Conservation (phyloP, 805 yeast species). For the Pichia cephalocereana region DNA sequence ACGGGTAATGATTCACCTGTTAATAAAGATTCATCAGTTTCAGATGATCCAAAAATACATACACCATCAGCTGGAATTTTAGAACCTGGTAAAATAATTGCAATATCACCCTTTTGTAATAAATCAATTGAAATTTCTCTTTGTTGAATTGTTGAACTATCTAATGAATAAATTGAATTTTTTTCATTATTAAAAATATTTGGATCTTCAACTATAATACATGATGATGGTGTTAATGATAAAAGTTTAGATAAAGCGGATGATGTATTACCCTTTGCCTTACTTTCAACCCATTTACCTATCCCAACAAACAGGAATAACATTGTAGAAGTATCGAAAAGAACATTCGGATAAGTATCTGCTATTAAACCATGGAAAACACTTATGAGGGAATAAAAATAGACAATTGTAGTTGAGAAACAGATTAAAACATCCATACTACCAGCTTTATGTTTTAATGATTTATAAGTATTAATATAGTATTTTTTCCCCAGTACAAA, state of each 20-base stretch:
- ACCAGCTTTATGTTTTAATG: constrained; percentile 60
- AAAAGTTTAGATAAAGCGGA: constrained; percentile 75
- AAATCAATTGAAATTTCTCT: constrained; percentile 61
- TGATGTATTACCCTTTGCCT: constrained; percentile 90
- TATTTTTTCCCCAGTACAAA: constrained; percentile 61
- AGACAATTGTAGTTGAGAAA: constrained; percentile 74
- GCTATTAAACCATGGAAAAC: constrained; percentile 38
- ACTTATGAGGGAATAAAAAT: constrained; percentile 59
- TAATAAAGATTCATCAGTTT: constrained; percentile 78
- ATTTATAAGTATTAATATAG: constrained; percentile 52
- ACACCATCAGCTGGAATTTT: constrained; percentile 89
- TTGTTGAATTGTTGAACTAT: constrained; percentile 25
- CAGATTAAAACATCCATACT: constrained; percentile 92
- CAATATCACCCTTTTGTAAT: constrained; percentile 68
- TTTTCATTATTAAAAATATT: constrained; percentile 7
- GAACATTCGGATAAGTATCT: constrained; percentile 48
- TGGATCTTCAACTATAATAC: constrained; percentile 49
- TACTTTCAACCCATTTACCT: constrained; percentile 88
- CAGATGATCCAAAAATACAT: constrained; percentile 69
- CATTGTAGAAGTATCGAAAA: constrained; percentile 87
- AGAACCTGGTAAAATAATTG: constrained; percentile 75
- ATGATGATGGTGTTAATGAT: constrained; percentile 70
- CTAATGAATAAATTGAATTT: constrained; percentile 2
- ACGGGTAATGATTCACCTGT: constrained; percentile 90
- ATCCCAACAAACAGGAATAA: constrained; percentile 71